Evolutionary conservation across 495 filamentous ascomycete genomes (phyloP).

Genomic region (Penicillium parvum): DNA sequence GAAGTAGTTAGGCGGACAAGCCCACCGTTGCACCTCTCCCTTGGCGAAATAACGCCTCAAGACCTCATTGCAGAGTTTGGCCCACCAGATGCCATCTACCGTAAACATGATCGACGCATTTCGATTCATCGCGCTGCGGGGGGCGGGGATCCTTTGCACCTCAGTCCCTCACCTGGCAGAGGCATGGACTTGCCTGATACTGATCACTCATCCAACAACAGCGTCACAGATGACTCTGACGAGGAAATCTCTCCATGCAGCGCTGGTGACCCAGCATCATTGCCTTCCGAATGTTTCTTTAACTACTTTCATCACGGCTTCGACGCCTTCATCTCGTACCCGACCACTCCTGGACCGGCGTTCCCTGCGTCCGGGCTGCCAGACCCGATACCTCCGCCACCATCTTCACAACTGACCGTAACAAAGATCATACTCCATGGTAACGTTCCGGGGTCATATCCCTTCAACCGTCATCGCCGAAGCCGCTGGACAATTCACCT

Average conservation of each 20-base stretch:
- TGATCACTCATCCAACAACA: constrained; percentile 76
- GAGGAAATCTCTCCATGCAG: constrained; percentile 45
- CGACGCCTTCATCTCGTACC: constrained; percentile 84
- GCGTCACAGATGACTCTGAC: constrained; percentile 72
- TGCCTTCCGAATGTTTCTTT: constrained; percentile 76
- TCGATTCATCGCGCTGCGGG: constrained; percentile 66
- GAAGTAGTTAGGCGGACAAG: constrained; percentile 65
- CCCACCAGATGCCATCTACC: constrained; percentile 90
- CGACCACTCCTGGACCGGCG: constrained; percentile 60
- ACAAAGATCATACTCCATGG: constrained; percentile 89
- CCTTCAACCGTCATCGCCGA: constrained; percentile 90
- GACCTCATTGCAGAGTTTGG: constrained; percentile 86
- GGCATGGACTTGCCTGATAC: constrained; percentile 55
- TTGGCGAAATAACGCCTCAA: constrained; percentile 83
- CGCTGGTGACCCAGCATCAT: constrained; percentile 33
- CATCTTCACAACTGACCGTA: constrained; percentile 64
- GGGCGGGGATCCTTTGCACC: constrained; percentile 36
- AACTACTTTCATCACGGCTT: constrained; percentile 96
- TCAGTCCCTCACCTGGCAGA: constrained; percentile 42
- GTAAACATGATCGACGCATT: constrained; percentile 86
- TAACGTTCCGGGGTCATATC: constrained; percentile 92
- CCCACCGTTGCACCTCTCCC: constrained; percentile 58
- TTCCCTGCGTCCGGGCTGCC: constrained; percentile 46
- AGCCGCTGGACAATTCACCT: constrained; percentile 80
- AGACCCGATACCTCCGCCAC: constrained; percentile 34